These are phyloP conservation scores for Teratosphaeria nubilosa DNA, from an alignment of 2,329 filamentous ascomycete species.

Conservation along the genomic window DNA sequence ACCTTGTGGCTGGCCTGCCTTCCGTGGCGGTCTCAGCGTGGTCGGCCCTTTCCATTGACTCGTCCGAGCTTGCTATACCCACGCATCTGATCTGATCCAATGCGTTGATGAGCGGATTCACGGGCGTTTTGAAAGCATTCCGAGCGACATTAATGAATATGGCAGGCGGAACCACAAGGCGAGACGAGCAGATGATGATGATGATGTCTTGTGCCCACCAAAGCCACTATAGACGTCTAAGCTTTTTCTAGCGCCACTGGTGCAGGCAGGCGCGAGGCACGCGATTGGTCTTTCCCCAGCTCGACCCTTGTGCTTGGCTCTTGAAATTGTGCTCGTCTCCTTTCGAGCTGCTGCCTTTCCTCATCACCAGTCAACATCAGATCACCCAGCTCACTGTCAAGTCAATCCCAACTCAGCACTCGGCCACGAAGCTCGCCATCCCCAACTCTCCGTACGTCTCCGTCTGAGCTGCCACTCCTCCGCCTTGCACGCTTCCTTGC, in stretches of 20 bases:
- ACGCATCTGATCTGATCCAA: neutral
- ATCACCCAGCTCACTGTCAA: constrained; percentile 10
- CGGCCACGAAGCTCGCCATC: constrained; percentile 41
- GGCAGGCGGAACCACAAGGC: too few species aligned
- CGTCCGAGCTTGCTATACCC: neutral
- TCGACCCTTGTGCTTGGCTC: neutral
- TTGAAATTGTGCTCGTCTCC: constrained; percentile 2
- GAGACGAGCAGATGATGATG: neutral
- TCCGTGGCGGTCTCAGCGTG: constrained; percentile 5
- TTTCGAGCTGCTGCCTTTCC: constrained; percentile 12
- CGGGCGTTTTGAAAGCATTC: too few species aligned
- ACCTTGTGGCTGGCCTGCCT: constrained; percentile 1
- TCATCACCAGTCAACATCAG: constrained; percentile 15
- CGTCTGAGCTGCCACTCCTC: neutral
- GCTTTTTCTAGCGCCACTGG: neutral
- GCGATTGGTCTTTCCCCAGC: constrained; percentile 1
- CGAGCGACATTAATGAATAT: too few species aligned
- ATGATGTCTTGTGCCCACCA: neutral
- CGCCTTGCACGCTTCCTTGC: neutral
- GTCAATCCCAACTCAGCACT: constrained; percentile 14
- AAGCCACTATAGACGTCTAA: neutral
- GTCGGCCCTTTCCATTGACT: constrained; percentile 15
- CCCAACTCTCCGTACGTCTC: constrained; percentile 31
- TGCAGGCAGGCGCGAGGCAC: neutral
- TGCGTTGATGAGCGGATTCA: too few species aligned